Evolutionary conservation across 208 protist genomes (phyloP).

Genomic region (Leishmania lainsoni): DNA sequence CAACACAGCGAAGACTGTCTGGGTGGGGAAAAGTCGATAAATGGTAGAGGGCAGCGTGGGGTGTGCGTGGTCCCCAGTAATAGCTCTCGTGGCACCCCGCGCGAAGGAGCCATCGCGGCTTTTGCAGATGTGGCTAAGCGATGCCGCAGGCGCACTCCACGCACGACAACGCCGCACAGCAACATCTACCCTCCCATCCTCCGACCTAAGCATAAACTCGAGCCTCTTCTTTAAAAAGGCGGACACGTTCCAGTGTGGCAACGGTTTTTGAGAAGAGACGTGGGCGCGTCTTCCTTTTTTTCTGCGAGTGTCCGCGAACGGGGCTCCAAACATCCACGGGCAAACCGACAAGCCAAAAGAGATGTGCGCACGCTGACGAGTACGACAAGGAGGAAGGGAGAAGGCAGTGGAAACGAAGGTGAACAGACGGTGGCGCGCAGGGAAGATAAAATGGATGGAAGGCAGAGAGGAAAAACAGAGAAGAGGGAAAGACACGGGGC

Average conservation of each 20-base stretch:
- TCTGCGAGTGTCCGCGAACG: background rate
- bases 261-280: background rate
- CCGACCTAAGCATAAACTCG: slow-evolving; percentile 28
- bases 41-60: slow-evolving; percentile 10
- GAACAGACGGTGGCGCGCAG: background rate
- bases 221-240: background rate
- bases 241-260: background rate
- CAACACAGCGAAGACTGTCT: slow-evolving; percentile 6
- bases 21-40: slow-evolving; percentile 24
- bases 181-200: slow-evolving; percentile 34
- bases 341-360: background rate
- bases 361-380: background rate
- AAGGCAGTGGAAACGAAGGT: background rate
- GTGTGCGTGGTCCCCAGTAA: background rate
- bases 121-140: slow-evolving; percentile 29
- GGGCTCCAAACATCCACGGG: background rate
- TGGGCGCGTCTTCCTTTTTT: background rate
- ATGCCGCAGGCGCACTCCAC: slow-evolving; percentile 38
- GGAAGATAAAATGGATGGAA: background rate
- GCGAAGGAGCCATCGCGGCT: background rate
- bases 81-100: background rate
- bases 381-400: too few species aligned
- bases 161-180: slow-evolving; percentile 32
- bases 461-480: background rate
- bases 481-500: background rate